Conservation (phyloP, 345 rosid genomes). For the Corchorus capsularis region DNA sequence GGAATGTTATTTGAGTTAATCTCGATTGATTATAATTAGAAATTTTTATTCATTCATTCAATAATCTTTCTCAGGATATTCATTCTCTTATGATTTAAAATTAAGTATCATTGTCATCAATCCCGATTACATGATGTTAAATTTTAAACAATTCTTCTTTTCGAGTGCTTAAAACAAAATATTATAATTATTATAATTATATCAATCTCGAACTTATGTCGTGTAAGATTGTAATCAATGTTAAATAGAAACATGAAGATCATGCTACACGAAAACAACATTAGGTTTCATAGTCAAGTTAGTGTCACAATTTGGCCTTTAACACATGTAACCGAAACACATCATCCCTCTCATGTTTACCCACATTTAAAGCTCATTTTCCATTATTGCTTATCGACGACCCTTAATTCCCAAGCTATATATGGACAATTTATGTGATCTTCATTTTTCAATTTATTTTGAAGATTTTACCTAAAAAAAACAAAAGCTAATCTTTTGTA, state of each 20-base stretch:
- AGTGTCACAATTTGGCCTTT: not conserved
- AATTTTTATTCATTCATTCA: too few species aligned
- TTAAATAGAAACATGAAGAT: not conserved
- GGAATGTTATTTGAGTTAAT: too few species aligned
- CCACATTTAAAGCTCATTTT: not conserved
- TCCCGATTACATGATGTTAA: too few species aligned
- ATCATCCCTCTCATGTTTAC: not conserved
- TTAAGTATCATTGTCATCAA: too few species aligned
- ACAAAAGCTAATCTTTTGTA: not conserved
- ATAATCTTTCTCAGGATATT: too few species aligned
- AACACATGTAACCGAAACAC: not conserved
- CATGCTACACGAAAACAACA: not conserved
- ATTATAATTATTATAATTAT: not conserved
- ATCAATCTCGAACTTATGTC: not conserved
- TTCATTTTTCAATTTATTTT: not conserved
- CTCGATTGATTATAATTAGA: too few species aligned
- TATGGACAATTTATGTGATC: not conserved
- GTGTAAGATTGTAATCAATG: not conserved
- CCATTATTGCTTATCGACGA: not conserved
- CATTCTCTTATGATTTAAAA: too few species aligned
- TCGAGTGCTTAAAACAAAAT: too few species aligned
- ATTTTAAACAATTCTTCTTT: too few species aligned
- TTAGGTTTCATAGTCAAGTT: not conserved
- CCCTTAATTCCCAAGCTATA: not conserved
- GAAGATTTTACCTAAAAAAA: not conserved